Conservation (phyloP, 371 early-diverging fungal species). For the Mucor saturninus region DNA sequence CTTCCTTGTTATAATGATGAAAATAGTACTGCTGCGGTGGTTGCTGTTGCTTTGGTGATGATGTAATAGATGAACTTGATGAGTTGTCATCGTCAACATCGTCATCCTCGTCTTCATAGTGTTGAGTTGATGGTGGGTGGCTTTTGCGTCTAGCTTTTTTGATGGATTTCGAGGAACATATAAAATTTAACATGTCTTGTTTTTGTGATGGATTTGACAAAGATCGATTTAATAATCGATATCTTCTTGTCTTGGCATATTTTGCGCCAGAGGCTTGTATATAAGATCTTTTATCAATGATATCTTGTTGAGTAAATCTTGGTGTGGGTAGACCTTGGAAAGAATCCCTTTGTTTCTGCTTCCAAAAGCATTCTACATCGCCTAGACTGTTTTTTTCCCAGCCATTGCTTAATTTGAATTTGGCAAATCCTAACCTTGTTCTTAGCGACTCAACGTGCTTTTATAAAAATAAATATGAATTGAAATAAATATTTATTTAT, state of each 20-base stretch:
- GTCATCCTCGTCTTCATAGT: not conserved
- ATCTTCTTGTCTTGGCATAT: constrained; percentile 17
- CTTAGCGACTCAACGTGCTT: constrained; percentile 42
- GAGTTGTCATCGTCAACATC: not conserved
- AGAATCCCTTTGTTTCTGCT: constrained; percentile 32
- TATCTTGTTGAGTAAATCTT: constrained; percentile 51
- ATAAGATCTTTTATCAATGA: constrained; percentile 35
- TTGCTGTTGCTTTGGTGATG: not conserved
- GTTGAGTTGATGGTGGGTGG: constrained; percentile 1
- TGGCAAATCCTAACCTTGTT: constrained; percentile 43
- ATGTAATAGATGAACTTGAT: not conserved
- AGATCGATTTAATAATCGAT: constrained; percentile 16
- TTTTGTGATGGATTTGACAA: not conserved
- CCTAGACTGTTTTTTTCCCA: constrained; percentile 42
- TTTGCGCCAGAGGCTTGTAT: constrained; percentile 25
- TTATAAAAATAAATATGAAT: not conserved
- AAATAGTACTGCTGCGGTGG: constrained; percentile 4
- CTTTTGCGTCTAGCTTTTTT: not conserved
- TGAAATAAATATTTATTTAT: not conserved
- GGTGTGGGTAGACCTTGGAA: constrained; percentile 43
- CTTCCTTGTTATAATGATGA: constrained; percentile 11
- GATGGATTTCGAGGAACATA: not conserved
- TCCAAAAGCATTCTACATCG: constrained; percentile 48
- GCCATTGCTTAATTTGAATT: constrained; percentile 45
- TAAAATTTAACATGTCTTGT: not conserved